Evolutionary conservation across 805 yeast species (phyloP).

Genomic region (Zygotorulaspora chibaensis): DNA sequence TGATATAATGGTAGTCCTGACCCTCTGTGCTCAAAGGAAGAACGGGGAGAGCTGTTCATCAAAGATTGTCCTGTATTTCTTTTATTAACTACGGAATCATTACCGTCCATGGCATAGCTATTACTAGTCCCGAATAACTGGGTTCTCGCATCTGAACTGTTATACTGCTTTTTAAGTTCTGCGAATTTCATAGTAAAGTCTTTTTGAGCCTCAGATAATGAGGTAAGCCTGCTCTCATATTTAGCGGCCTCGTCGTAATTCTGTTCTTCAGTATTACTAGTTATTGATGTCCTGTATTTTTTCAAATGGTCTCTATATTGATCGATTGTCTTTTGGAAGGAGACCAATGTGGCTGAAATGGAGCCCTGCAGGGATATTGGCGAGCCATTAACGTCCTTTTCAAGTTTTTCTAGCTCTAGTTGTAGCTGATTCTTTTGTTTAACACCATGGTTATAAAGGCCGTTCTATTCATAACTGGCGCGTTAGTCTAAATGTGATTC

Average conservation of each 20-base stretch:
- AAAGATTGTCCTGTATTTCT: conserved; percentile 26
- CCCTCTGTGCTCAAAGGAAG: conserved; percentile 29
- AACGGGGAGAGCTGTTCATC: conserved; percentile 36
- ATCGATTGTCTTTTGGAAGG: conserved; percentile 69
- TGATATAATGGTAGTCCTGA: conserved; percentile 43
- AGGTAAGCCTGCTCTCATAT: conserved; percentile 55
- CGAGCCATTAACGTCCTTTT: conserved; percentile 54
- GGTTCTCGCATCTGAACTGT: conserved; percentile 24
- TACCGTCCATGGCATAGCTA: conserved; percentile 25
- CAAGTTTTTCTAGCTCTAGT: conserved; percentile 64
- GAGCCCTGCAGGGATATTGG: conserved; percentile 71
- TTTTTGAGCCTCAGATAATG: conserved; percentile 43
- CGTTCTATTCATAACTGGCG: conserved; percentile 47
- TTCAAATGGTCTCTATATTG: conserved; percentile 44
- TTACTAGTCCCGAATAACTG: conserved; percentile 22
- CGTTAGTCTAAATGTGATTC: conserved; percentile 2
- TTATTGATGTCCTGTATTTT: conserved; percentile 53
- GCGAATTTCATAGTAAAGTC: conserved; percentile 34
- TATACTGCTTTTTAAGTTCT: conserved; percentile 32
- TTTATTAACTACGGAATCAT: conserved; percentile 26
- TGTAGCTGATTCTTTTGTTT: conserved; percentile 75
- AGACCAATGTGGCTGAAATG: conserved; percentile 56
- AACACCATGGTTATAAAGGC: conserved; percentile 83
- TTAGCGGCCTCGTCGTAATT: conserved; percentile 36
- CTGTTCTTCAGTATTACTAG: conserved; percentile 7